phyloP scores from a whole-genome alignment of 768 basidiomycete genomes.

The Amanita pallidorosea region DNA sequence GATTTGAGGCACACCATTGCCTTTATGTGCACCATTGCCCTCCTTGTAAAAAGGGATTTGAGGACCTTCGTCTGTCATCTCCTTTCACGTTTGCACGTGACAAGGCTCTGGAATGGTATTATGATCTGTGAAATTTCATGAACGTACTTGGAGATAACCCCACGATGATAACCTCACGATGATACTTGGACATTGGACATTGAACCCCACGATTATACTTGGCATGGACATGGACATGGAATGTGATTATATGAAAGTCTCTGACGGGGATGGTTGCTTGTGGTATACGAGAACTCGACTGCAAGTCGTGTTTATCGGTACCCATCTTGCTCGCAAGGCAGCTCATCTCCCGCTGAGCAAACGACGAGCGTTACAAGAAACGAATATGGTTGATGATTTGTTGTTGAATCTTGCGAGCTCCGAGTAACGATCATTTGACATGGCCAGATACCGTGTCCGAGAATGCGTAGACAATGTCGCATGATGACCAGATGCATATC shows the following conservation, averaged over 20 bases:
- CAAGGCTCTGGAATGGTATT: background rate
- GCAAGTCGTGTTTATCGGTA: conserved; percentile 1
- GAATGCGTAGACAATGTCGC: background rate
- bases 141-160: too few species aligned
- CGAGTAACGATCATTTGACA: background rate
- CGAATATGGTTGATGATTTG: background rate
- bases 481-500: background rate
- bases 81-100: background rate
- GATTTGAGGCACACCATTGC: background rate
- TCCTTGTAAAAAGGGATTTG: background rate
- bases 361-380: background rate
- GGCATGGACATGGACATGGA: background rate
- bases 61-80: background rate
- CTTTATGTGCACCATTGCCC: background rate
- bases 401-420: background rate
- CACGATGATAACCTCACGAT: too few species aligned
- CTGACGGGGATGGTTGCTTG: background rate
- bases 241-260: background rate
- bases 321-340: conserved; percentile 3
- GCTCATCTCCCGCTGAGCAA: background rate
- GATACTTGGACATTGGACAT: background rate
- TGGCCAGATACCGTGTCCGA: too few species aligned
- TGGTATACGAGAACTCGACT: conserved; percentile 1
- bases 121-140: too few species aligned
- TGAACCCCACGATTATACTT: background rate